These are phyloP conservation scores for Pseudonitzschia multistriata DNA, from an alignment of 108 stramenopile species.

Conservation along the genomic window DNA sequence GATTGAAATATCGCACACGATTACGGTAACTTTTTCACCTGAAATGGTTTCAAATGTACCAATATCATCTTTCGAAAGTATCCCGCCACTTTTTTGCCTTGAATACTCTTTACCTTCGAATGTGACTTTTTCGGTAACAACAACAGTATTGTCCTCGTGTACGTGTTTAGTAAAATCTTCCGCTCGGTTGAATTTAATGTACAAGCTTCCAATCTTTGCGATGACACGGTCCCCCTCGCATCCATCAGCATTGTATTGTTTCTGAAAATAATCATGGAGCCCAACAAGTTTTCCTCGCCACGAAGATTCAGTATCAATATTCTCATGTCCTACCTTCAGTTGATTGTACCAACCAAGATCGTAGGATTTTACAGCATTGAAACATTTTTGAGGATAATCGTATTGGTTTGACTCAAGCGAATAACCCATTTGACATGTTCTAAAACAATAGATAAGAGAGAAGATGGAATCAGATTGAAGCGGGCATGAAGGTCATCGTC, in stretches of 20 bases:
- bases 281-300: conserved; percentile 11
- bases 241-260: not conserved
- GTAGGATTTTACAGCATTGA: conserved; percentile 5
- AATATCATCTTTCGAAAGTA: not conserved
- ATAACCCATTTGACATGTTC: conserved; percentile 10
- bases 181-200: conserved; percentile 7
- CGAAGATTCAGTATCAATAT: not conserved
- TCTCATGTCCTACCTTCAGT: not conserved
- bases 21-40: not conserved
- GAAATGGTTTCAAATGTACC: not conserved
- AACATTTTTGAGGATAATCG: conserved; percentile 5
- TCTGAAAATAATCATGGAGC: not conserved
- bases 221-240: not conserved
- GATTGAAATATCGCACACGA: not conserved
- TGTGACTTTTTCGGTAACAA: not conserved
- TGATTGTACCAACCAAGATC: not conserved
- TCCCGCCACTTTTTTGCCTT: not conserved
- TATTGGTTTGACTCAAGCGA: not conserved
- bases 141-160: not conserved
- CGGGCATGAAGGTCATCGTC: not conserved
- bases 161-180: conserved; percentile 1
- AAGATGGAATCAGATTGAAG: not conserved
- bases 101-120: not conserved
- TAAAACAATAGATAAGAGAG: not conserved
- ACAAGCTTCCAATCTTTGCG: not conserved